Evolutionary conservation across 768 basidiomycete genomes (phyloP), one percentile per base, ranked within the genome.

Genomic region (Leccinum uliginosum): DNA sequence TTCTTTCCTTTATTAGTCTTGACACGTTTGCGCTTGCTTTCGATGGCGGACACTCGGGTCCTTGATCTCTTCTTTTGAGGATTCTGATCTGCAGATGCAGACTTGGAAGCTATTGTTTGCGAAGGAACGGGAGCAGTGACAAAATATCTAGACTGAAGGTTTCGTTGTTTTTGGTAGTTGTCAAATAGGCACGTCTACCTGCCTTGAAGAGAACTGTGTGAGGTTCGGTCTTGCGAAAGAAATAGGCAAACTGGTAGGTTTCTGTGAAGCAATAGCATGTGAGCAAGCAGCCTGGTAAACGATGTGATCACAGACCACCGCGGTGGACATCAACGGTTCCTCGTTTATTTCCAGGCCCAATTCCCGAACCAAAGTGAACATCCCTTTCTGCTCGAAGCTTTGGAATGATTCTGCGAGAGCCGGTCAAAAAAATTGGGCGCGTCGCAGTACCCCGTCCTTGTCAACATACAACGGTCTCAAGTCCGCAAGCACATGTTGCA

Each of bases 221-320:
- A 10, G 88, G 81, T 51, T 93, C 91, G 3, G 83, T 85, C 71
- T 85, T 86, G 23, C 91, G 83, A 62, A 95, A 77, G 73, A 94
- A 96, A 69, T 92, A 96, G 49, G 89, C 92, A 68, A 92, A 93
- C 62, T 96, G 93, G 66, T 95, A 96, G 0, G 80, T 81, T 58
- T 89, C 93, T 95, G 67, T 19, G 49, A 27, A 38, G 52, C 45
- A 50, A 43, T 32, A 50, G 24, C 34, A 53, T 55, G 55, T 4
- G 45, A 55, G 35, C 50, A 51, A 51, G 55, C 51, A 50, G 27
- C 45, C 5, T 49, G 43, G 44, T 19, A 44, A 49, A 48, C 3
- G 26, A 34, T 24, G 23, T 24, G 38, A 6, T 17, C 26, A 52
- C 58, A 45, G 60, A 91, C 93, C 89, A 73, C 93, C 93, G 71